phyloP scores from a whole-genome alignment of 2,329 filamentous ascomycete genomes.

The Lachnellula arida region DNA sequence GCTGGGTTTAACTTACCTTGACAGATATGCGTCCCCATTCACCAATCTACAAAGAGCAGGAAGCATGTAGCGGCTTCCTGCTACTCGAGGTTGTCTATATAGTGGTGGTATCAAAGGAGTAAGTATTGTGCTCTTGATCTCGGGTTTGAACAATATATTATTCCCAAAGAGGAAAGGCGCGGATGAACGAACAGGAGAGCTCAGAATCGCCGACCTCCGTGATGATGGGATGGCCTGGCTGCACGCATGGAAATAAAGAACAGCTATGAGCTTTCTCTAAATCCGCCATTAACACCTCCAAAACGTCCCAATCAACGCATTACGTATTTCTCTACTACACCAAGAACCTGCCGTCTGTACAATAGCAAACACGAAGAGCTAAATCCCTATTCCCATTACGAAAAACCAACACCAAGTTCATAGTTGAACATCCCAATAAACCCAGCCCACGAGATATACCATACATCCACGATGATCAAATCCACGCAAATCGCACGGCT shows the following conservation, averaged over 20 bases:
- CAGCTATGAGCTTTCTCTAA: background rate
- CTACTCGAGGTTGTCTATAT: too few species aligned
- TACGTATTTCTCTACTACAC: background rate
- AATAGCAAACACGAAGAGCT: background rate
- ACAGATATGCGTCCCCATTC: too few species aligned
- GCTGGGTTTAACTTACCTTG: too few species aligned
- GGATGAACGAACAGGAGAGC: background rate
- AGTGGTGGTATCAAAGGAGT: too few species aligned
- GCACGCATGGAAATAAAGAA: background rate
- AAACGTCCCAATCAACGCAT: background rate
- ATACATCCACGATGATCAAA: constrained; percentile 53
- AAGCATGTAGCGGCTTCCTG: too few species aligned
- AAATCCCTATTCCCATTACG: background rate
- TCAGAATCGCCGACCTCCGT: background rate
- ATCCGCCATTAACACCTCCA: background rate
- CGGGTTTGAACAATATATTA: too few species aligned
- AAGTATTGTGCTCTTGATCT: too few species aligned
- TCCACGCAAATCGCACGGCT: constrained; percentile 93
- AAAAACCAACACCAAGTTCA: background rate
- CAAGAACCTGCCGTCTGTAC: background rate
- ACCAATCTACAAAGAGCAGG: too few species aligned
- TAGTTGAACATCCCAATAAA: background rate
- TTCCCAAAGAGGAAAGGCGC: too few species aligned
- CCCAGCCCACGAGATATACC: constrained; percentile 2
- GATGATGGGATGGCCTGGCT: background rate